A percentile compares a stretch with the other conserved stretches of the same genome.
Evolutionary conservation across 2,329 filamentous ascomycete genomes (phyloP).

Genomic region (Fusarium sp.): DNA sequence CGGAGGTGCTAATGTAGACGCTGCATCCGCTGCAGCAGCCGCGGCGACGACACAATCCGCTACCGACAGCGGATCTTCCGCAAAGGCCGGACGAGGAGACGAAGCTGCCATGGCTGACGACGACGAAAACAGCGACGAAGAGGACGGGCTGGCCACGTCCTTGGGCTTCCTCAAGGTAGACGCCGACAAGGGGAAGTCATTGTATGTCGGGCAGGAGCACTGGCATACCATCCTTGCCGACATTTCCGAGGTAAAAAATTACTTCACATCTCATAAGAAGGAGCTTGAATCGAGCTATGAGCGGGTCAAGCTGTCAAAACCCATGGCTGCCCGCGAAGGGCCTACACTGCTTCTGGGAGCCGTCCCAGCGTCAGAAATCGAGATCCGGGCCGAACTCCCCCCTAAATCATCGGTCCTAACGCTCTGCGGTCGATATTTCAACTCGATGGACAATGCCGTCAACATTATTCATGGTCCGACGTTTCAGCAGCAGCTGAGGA

Average conservation of each 20-base stretch:
- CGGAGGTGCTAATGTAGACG: slow-evolving; percentile 74
- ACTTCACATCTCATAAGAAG: slow-evolving; percentile 88
- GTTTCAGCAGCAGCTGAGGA: slow-evolving; percentile 80
- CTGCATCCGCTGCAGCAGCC: slow-evolving; percentile 54
- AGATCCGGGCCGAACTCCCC: slow-evolving; percentile 86
- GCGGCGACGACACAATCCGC: slow-evolving; percentile 56
- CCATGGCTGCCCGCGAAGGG: slow-evolving; percentile 72
- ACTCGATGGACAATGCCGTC: slow-evolving; percentile 80
- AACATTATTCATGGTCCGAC: slow-evolving; percentile 87
- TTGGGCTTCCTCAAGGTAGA: slow-evolving; percentile 89
- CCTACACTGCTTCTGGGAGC: slow-evolving; percentile 86
- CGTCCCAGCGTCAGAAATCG: slow-evolving; percentile 78
- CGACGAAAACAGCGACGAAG: slow-evolving; percentile 78
- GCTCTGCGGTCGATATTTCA: slow-evolving; percentile 91
- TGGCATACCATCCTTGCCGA: slow-evolving; percentile 86
- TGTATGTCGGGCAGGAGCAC: slow-evolving; percentile 87
- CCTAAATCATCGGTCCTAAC: slow-evolving; percentile 87
- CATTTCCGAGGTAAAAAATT: slow-evolving; percentile 94
- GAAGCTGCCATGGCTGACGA: slow-evolving; percentile 66
- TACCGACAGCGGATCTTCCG: slow-evolving; percentile 63
- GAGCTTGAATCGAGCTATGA: slow-evolving; percentile 88
- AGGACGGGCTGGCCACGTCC: slow-evolving; percentile 78
- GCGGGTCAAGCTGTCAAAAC: slow-evolving; percentile 80
- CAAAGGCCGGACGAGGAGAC: slow-evolving; percentile 69
- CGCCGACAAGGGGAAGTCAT: slow-evolving; percentile 80